Conservation (phyloP, 1,139 yeast species). For the Blastobotrys elegans region DNA sequence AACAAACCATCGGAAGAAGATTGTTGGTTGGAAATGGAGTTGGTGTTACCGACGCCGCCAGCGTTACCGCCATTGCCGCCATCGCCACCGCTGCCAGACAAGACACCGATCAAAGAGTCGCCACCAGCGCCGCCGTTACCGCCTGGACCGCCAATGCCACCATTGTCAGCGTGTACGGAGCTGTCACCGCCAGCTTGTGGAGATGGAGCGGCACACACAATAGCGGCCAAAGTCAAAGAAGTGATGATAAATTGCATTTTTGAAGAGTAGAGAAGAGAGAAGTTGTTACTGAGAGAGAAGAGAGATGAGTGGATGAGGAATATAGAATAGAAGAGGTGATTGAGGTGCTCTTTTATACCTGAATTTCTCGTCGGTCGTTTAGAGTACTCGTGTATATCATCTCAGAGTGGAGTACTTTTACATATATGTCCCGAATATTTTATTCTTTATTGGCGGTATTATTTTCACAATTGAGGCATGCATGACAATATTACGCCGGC, state of each 20-base stretch:
- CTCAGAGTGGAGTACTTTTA: no score
- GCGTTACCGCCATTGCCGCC: conserved; percentile 8
- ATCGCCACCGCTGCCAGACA: background rate
- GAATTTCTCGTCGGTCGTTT: background rate
- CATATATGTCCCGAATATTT: background rate
- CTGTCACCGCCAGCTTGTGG: background rate
- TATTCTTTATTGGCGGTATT: background rate
- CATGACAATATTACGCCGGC: no score
- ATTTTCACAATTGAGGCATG: background rate
- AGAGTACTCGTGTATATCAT: no score
- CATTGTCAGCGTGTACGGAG: background rate
- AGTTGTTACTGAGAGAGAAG: background rate
- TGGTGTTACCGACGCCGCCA: conserved; percentile 3
- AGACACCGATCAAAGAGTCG: background rate
- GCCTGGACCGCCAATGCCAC: conserved; percentile 1
- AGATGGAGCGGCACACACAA: background rate
- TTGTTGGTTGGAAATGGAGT: background rate
- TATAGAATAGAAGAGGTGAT: background rate
- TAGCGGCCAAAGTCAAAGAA: background rate
- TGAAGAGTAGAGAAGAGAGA: background rate
- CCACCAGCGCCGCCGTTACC: conserved; percentile 1
- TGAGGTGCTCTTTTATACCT: background rate
- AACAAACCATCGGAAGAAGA: background rate
- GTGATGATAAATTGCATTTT: background rate
- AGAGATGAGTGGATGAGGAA: background rate